Conservation (phyloP, 768 basidiomycete species). For the Exidia glandulosa region DNA sequence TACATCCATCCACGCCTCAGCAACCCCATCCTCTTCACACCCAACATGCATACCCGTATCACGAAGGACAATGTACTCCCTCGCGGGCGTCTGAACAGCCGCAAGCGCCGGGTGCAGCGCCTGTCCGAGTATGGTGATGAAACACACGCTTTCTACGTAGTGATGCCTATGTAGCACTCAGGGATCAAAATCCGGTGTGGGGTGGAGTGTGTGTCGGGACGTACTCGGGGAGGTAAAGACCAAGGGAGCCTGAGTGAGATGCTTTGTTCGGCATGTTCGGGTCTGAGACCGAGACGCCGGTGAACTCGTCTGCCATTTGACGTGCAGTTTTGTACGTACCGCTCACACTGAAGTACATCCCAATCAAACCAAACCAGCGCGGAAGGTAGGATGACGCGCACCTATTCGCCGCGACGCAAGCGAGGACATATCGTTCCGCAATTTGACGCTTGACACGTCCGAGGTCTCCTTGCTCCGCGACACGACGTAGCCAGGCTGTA, state of each 20-base stretch:
- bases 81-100: constrained; percentile 52
- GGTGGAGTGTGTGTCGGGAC: constrained; percentile 9
- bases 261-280: constrained; percentile 5
- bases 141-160: constrained; percentile 66
- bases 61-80: constrained; percentile 59
- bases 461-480: constrained; percentile 29
- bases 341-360: constrained; percentile 39
- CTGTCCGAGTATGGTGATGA: constrained; percentile 30
- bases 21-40: constrained; percentile 62
- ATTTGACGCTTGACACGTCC: constrained; percentile 34
- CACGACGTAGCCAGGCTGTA: constrained; percentile 45
- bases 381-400: constrained; percentile 12
- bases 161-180: constrained; percentile 40
- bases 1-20: constrained; percentile 47
- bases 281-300: constrained; percentile 30
- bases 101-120: constrained; percentile 55
- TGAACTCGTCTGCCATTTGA: constrained; percentile 65
- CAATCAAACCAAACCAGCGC: constrained; percentile 1
- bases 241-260: constrained; percentile 23
- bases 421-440: constrained; percentile 54
- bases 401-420: constrained; percentile 68
- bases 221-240: constrained; percentile 58
- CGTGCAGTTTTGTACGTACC: constrained; percentile 55
- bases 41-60: constrained; percentile 75
- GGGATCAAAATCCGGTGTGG: background rate